Evolutionary conservation across 225 moss, liverwort and hornwort species (phyloP).

Genomic region (Pseudisothecium myosuroides): DNA sequence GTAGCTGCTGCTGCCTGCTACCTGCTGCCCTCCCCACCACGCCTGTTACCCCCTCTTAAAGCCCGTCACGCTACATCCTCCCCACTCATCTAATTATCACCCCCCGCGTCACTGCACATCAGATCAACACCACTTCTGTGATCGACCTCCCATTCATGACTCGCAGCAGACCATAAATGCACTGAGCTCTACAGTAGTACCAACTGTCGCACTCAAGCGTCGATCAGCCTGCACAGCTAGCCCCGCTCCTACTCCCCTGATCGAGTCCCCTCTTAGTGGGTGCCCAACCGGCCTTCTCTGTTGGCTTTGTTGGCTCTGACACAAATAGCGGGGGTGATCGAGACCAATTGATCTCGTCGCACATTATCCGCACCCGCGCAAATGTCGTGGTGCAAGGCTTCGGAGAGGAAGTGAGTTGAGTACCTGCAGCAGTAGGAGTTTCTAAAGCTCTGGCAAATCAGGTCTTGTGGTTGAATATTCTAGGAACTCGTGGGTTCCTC

Average conservation of each 20-base stretch:
- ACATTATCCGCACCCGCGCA: neutral
- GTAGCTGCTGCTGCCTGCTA: neutral
- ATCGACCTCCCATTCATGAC: neutral
- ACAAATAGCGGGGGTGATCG: neutral
- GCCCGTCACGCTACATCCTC: neutral
- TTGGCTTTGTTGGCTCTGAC: neutral
- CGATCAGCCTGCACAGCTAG: neutral
- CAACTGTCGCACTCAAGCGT: neutral
- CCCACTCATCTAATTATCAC: neutral
- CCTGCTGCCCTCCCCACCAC: neutral
- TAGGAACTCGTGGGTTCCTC: neutral
- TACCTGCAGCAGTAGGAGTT: neutral
- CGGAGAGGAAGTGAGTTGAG: neutral
- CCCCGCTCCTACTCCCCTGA: neutral
- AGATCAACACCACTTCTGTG: neutral
- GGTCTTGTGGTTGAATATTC: neutral
- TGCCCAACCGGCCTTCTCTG: neutral
- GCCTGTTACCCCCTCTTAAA: neutral
- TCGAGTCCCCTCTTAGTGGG: neutral
- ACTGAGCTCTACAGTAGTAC: neutral
- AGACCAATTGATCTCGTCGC: neutral
- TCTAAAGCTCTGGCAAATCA: neutral
- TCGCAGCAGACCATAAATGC: neutral
- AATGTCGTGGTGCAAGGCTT: neutral
- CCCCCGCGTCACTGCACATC: neutral